Conservation (phyloP, 139 green algal genomes). For the Haematococcus lacustris region DNA sequence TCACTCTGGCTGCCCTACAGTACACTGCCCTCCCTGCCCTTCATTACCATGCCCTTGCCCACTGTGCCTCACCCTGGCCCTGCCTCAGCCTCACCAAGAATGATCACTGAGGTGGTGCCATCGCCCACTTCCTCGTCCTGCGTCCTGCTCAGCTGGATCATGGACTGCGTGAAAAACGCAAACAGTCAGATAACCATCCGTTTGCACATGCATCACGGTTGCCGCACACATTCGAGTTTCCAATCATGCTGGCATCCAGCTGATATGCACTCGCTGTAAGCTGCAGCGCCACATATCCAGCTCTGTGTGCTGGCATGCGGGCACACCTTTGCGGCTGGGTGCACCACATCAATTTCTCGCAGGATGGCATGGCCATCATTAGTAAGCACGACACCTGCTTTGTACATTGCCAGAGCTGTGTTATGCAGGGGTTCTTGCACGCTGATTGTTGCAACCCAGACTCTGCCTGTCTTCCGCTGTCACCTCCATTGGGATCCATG, state of each 20-base stretch:
- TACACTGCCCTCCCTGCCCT: background rate
- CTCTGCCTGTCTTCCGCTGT: background rate
- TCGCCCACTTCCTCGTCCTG: slow-evolving; percentile 99
- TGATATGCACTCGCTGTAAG: no score
- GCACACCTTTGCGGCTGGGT: slow-evolving; percentile 92
- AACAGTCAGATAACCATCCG: no score
- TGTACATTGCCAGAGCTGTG: background rate
- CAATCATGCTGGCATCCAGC: no score
- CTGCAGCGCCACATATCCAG: background rate
- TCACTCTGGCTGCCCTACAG: no score
- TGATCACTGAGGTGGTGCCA: slow-evolving; percentile 98
- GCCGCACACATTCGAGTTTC: no score
- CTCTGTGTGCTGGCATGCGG: background rate
- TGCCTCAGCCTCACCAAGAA: slow-evolving; percentile 58
- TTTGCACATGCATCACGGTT: no score
- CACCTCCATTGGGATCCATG: slow-evolving; percentile 90
- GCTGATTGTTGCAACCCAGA: no score
- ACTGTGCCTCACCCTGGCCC: background rate
- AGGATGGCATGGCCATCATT: slow-evolving; percentile 99
- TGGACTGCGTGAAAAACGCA: slow-evolving; percentile 63
- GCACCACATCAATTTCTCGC: slow-evolving; percentile 93
- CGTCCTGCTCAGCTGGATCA: slow-evolving; percentile 96
- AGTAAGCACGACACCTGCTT: slow-evolving; percentile 90
- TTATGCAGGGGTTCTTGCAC: no score
- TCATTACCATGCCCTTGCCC: background rate